These are phyloP conservation scores for Diplodia intermedia DNA, from an alignment of 2,329 filamentous ascomycete genomes.

Conservation along the genomic window DNA sequence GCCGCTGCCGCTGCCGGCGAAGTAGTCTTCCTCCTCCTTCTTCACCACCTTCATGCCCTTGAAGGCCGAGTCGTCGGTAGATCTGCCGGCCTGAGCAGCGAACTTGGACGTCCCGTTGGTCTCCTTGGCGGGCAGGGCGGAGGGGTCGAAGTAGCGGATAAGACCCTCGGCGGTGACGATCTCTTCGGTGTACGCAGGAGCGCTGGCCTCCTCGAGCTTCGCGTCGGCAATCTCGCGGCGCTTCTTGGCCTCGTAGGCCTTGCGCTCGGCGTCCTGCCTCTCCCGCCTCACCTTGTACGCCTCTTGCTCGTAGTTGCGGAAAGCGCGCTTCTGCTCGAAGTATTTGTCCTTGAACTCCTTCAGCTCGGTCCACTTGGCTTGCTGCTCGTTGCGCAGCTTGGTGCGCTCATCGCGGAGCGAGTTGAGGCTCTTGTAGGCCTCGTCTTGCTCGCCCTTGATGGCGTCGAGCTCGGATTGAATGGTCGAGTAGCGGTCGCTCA, in stretches of 20 bases:
- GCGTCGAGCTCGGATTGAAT: conserved; percentile 86
- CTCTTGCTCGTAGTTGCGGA: conserved; percentile 82
- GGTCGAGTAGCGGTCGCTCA: conserved; percentile 84
- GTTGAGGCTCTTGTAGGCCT: conserved; percentile 87
- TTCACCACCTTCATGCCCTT: conserved; percentile 84
- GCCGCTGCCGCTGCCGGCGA: conserved; percentile 68
- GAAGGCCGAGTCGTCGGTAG: conserved; percentile 80
- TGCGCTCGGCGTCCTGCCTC: conserved; percentile 80
- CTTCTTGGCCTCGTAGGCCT: conserved; percentile 72
- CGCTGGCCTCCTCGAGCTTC: conserved; percentile 79
- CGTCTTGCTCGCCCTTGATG: conserved; percentile 92
- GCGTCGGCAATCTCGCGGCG: conserved; percentile 78
- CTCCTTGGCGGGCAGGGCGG: conserved; percentile 68
- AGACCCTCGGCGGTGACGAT: conserved; percentile 87
- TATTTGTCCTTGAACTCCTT: conserved; percentile 90
- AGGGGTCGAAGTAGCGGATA: conserved; percentile 89
- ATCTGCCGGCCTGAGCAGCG: conserved; percentile 79
- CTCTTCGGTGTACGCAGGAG: conserved; percentile 90
- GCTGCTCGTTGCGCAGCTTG: conserved; percentile 83
- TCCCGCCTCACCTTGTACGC: conserved; percentile 77
- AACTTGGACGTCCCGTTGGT: conserved; percentile 67
- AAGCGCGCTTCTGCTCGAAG: conserved; percentile 82
- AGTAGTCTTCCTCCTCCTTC: conserved; percentile 90
- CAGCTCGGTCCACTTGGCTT: conserved; percentile 82
- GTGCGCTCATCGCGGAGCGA: conserved; percentile 83